These are phyloP conservation scores for Colletotrichum cordylinicola DNA, from an alignment of 2,329 filamentous ascomycete genomes.

Conservation along the genomic window DNA sequence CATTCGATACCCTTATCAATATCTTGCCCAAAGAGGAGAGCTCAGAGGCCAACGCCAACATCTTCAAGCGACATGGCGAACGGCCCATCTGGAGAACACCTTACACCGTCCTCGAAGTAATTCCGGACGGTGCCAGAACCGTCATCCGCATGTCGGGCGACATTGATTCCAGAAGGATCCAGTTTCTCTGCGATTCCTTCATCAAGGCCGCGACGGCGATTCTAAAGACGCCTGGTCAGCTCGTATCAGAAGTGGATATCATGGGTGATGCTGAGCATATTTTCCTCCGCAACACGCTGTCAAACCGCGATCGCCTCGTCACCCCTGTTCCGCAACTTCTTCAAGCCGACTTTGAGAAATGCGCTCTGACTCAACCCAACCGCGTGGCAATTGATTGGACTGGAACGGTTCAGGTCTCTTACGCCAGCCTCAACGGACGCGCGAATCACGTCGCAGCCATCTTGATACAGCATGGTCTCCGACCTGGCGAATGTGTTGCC, in stretches of 20 bases:
- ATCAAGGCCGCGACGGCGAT: not conserved
- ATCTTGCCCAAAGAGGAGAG: not conserved
- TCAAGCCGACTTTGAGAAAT: constrained; percentile 8
- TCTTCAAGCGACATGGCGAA: not conserved
- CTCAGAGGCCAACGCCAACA: not conserved
- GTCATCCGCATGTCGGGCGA: not conserved
- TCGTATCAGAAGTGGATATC: not conserved
- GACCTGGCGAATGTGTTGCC: not conserved
- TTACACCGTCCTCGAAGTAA: not conserved
- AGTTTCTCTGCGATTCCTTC: constrained; percentile 13
- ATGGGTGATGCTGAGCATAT: not conserved
- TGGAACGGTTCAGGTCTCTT: not conserved
- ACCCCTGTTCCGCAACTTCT: constrained; percentile 6
- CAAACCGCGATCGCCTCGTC: not conserved
- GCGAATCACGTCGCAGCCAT: constrained; percentile 3
- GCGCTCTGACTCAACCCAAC: not conserved
- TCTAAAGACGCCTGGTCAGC: not conserved
- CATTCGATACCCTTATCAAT: not conserved
- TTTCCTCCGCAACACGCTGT: not conserved
- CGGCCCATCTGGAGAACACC: not conserved
- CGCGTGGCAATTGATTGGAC: constrained; percentile 3
- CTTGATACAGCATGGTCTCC: not conserved
- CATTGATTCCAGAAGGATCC: not conserved
- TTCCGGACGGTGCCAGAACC: not conserved
- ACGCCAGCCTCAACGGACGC: not conserved